A percentile compares a stretch with the other conserved stretches of the same genome.
Evolutionary conservation across 768 basidiomycete genomes (phyloP).

Genomic region (Coprinopsis strossmayeri): DNA sequence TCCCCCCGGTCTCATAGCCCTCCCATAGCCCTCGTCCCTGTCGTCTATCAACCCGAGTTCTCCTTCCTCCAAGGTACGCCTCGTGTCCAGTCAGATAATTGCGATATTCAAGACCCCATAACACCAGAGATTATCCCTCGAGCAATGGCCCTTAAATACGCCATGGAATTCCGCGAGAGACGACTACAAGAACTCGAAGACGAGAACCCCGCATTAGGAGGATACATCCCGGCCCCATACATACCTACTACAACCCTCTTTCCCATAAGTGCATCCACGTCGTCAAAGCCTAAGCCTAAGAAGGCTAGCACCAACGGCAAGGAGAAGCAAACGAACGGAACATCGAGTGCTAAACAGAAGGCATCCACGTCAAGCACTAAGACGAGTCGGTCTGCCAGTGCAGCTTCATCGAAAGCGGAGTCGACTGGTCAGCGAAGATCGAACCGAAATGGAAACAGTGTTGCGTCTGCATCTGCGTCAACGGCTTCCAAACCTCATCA

Average conservation of each 20-base stretch:
- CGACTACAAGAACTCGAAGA: constrained; percentile 36
- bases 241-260: constrained; percentile 17
- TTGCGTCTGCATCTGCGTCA: no score
- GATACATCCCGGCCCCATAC: constrained; percentile 21
- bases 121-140: constrained; percentile 65
- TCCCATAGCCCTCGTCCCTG: constrained; percentile 44
- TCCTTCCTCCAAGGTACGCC: constrained; percentile 60
- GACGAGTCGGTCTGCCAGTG: neutral
- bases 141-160: constrained; percentile 52
- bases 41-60: constrained; percentile 57
- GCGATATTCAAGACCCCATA: neutral
- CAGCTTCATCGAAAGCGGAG: neutral
- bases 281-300: neutral
- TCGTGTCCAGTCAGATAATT: neutral
- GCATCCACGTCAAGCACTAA: neutral
- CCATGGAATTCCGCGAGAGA: constrained; percentile 37
- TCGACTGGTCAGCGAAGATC: neutral
- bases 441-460: neutral
- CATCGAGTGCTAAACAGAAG: no score
- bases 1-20: neutral
- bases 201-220: constrained; percentile 47
- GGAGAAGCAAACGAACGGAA: constrained; percentile 3
- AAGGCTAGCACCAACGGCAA: neutral
- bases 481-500: neutral
- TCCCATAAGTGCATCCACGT: neutral